Conservation (phyloP, 2,329 filamentous ascomycete genomes). For the Colletotrichum paranaense region DNA sequence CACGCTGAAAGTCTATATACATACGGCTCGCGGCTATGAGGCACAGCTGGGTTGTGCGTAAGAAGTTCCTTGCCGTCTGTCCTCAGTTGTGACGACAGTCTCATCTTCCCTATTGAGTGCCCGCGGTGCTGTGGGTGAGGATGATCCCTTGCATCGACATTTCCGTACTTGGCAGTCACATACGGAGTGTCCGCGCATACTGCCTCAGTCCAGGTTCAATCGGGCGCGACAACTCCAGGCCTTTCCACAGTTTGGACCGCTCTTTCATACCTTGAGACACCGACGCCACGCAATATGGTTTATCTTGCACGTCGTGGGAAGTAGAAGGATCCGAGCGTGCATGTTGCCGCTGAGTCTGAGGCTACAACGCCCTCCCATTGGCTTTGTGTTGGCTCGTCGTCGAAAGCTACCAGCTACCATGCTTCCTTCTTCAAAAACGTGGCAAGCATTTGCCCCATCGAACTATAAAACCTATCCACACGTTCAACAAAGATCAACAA, state of each 20-base stretch:
- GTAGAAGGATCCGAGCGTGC: slow-evolving; percentile 17
- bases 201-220: not conserved
- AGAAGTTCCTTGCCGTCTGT: not conserved
- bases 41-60: not conserved
- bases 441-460: not conserved
- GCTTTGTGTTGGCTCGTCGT: not conserved
- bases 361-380: not conserved
- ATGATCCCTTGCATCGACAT: too few relatives aligned
- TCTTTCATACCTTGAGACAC: slow-evolving; percentile 8
- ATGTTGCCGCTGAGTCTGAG: slow-evolving; percentile 1
- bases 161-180: too few relatives aligned
- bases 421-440: slow-evolving; percentile 10
- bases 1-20: not conserved
- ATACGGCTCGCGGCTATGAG: not conserved
- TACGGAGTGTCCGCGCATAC: not conserved
- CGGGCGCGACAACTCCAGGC: not conserved
- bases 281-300: slow-evolving; percentile 1
- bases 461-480: not conserved
- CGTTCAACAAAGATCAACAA: slow-evolving; percentile 14
- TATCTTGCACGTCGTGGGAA: not conserved
- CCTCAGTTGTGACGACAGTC: not conserved
- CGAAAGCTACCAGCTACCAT: not conserved
- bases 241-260: not conserved
- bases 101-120: too few relatives aligned
- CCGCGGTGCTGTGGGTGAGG: too few relatives aligned